phyloP scores from a whole-genome alignment of 1,284 basidiomycete species.

The Golubevia pallescens region DNA sequence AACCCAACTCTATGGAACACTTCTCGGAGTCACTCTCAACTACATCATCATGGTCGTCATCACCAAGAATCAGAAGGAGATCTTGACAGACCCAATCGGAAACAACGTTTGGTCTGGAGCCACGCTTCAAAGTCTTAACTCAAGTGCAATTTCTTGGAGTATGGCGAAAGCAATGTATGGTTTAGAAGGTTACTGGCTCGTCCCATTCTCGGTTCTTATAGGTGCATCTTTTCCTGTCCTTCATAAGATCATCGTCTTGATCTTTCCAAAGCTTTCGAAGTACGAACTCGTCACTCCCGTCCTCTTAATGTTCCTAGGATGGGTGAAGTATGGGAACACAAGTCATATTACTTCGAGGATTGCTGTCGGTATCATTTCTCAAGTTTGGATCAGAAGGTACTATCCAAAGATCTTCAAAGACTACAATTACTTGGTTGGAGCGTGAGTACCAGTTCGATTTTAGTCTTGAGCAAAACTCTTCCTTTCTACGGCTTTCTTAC shows the following conservation, averaged over 20 bases:
- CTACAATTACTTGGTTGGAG: constrained; percentile 28
- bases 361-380: constrained; percentile 15
- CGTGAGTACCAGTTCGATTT: not conserved
- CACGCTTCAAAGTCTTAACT: constrained; percentile 30
- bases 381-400: constrained; percentile 8
- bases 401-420: constrained; percentile 19
- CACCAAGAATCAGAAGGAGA: constrained; percentile 14
- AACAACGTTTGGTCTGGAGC: constrained; percentile 31
- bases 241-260: no score
- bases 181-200: no score
- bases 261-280: constrained; percentile 5
- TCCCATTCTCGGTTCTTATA: no score
- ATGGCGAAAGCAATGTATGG: constrained; percentile 25
- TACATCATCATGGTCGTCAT: constrained; percentile 27
- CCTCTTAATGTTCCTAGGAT: no score
- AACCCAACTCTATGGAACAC: constrained; percentile 23
- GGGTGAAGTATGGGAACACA: no score
- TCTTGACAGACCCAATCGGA: constrained; percentile 29
- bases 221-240: no score
- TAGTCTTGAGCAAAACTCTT: no score
- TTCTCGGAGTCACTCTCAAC: constrained; percentile 32
- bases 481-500: no score
- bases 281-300: constrained; percentile 12
- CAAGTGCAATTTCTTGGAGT: constrained; percentile 32
- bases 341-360: not conserved